These are phyloP conservation scores for Drechslerella dactyloides DNA, from an alignment of 2,329 filamentous ascomycete species.

Conservation along the genomic window DNA sequence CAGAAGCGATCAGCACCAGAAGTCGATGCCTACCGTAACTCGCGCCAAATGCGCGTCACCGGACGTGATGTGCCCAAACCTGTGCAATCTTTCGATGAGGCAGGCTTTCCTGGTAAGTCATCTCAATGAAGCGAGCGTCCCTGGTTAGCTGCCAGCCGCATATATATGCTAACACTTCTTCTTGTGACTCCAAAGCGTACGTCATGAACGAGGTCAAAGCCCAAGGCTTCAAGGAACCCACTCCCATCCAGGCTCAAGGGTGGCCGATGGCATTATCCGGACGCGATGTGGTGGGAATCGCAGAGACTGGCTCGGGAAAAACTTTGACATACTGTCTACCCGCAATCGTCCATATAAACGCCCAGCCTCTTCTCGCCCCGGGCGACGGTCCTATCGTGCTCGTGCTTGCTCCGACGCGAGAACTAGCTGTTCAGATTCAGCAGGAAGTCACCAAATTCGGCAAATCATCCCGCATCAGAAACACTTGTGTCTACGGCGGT, in stretches of 20 bases:
- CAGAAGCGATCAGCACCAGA: constrained; percentile 75
- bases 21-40: constrained; percentile 84
- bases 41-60: constrained; percentile 81
- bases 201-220: constrained; percentile 99
- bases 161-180: constrained; percentile 16
- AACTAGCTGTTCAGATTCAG: constrained; percentile 98
- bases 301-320: constrained; percentile 98
- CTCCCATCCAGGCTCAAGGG: constrained; percentile 95
- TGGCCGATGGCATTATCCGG: constrained; percentile 99
- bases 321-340: constrained; percentile 97
- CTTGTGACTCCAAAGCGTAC: constrained; percentile 66
- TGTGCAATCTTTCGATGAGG: constrained; percentile 96
- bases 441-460: constrained; percentile 98
- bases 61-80: constrained; percentile 86
- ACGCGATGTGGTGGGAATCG: constrained; percentile 98
- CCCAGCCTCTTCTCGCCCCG: constrained; percentile 90
- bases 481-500: constrained; percentile 98
- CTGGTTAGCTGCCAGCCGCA: background rate
- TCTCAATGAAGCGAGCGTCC: background rate
- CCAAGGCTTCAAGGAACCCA: constrained; percentile 91
- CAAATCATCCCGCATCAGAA: constrained; percentile 95
- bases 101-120: constrained; percentile 75
- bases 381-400: constrained; percentile 97
- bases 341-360: constrained; percentile 99
- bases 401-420: constrained; percentile 93